Conservation (phyloP, 371 early-diverging fungal genomes). For the Apophysomyces elegans region DNA sequence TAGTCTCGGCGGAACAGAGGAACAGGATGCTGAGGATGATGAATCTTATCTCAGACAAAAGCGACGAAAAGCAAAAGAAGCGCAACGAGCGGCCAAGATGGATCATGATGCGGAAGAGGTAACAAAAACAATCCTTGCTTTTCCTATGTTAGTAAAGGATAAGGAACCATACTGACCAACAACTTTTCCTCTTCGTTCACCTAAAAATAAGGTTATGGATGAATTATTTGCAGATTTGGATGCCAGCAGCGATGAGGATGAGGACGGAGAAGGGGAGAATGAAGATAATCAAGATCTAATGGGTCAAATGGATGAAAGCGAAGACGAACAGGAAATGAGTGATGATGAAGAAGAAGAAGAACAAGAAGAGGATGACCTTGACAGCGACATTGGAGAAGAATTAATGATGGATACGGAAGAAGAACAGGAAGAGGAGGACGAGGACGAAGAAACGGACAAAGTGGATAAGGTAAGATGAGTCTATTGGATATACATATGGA, state of each 20-base stretch:
- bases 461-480: slow-evolving; percentile 12
- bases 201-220: slow-evolving; percentile 27
- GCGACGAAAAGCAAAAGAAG: slow-evolving; percentile 41
- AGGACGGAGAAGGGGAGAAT: slow-evolving; percentile 19
- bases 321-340: no score
- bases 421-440: slow-evolving; percentile 19
- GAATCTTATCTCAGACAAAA: slow-evolving; percentile 50
- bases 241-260: slow-evolving; percentile 35
- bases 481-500: neutral
- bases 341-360: no score
- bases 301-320: no score
- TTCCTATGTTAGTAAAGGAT: no score
- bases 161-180: no score
- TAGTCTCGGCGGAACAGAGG: slow-evolving; percentile 24
- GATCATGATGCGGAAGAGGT: slow-evolving; percentile 51
- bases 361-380: no score
- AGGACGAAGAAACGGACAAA: slow-evolving; percentile 28
- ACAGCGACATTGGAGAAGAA: no score
- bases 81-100: slow-evolving; percentile 40
- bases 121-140: neutral
- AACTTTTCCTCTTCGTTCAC: no score
- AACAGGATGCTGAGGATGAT: slow-evolving; percentile 31
- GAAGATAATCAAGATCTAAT: neutral
- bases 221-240: slow-evolving; percentile 40
- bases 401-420: slow-evolving; percentile 18